These are phyloP conservation scores for Tilletia caries DNA, from an alignment of 1,284 basidiomycete genomes.

Conservation along the genomic window DNA sequence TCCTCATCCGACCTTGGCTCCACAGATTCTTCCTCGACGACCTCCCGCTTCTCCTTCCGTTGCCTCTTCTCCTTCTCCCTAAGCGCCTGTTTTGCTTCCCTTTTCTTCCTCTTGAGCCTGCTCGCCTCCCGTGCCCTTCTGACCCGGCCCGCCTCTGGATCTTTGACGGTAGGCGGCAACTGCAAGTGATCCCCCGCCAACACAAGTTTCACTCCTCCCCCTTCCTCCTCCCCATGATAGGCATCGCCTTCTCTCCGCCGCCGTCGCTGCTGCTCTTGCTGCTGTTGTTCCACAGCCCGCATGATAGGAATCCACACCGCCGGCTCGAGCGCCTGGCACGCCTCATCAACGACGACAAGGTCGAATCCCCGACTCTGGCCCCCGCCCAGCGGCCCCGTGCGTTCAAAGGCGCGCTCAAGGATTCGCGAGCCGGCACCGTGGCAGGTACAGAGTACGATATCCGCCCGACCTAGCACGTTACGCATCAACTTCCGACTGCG, in stretches of 20 bases:
- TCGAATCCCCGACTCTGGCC: constrained; percentile 63
- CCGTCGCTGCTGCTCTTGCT: constrained; percentile 20
- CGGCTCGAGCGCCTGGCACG: constrained; percentile 88
- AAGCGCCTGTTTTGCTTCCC: constrained; percentile 12
- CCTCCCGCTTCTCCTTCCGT: background rate
- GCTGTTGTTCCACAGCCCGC: constrained; percentile 58
- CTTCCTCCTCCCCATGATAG: background rate
- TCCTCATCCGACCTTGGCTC: too few species aligned
- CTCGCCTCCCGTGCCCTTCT: constrained; percentile 19
- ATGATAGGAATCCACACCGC: constrained; percentile 95
- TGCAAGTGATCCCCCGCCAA: constrained; percentile 57
- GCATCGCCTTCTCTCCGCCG: background rate
- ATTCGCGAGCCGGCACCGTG: constrained; percentile 61
- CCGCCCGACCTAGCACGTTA: constrained; percentile 72
- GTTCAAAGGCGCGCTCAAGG: constrained; percentile 1
- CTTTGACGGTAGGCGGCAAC: constrained; percentile 79
- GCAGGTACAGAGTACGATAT: constrained; percentile 85
- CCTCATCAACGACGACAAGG: constrained; percentile 87
- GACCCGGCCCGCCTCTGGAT: constrained; percentile 14
- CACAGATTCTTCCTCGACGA: constrained; percentile 3
- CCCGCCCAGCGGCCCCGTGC: constrained; percentile 60
- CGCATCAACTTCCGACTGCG: constrained; percentile 78
- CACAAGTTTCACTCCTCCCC: constrained; percentile 26
- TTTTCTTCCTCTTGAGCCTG: constrained; percentile 19
- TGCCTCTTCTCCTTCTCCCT: background rate